A percentile compares a stretch with the other conserved stretches of the same genome.
Conservation (phyloP, 768 basidiomycete species). For the Boletus sp. region DNA sequence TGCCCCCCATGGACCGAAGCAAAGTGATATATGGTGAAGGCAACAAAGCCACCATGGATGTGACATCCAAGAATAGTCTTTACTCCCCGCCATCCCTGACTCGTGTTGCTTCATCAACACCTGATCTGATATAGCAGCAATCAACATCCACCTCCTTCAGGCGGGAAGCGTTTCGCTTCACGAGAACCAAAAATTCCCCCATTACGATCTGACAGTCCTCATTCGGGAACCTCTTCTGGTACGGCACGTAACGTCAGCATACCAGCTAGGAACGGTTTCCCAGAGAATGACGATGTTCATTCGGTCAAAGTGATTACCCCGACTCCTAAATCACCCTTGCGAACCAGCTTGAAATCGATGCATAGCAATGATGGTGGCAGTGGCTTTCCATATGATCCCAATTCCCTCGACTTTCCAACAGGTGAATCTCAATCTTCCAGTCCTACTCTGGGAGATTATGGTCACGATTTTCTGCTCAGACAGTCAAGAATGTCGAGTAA, state of each 20-base stretch:
- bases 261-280: constrained; percentile 10
- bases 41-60: too few relatives aligned
- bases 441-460: too few relatives aligned
- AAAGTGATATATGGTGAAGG: too few relatives aligned
- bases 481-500: too few relatives aligned
- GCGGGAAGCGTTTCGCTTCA: constrained; percentile 50
- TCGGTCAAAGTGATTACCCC: constrained; percentile 32
- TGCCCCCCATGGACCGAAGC: too few relatives aligned
- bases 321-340: too few relatives aligned
- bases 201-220: too few relatives aligned
- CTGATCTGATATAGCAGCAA: constrained; percentile 47
- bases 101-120: constrained; percentile 59
- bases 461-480: too few relatives aligned
- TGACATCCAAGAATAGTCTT: constrained; percentile 41
- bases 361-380: constrained; percentile 7
- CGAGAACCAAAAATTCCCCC: constrained; percentile 47
- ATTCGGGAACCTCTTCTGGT: too few relatives aligned
- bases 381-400: constrained; percentile 16
- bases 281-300: too few relatives aligned
- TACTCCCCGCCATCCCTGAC: constrained; percentile 32
- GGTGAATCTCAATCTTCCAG: constrained; percentile 39
- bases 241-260: too few relatives aligned
- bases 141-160: constrained; percentile 34
- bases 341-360: constrained; percentile 34
- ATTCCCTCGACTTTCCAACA: constrained; percentile 29